Conservation (phyloP, 2,329 filamentous ascomycete species). For the Calycina herbarum region DNA sequence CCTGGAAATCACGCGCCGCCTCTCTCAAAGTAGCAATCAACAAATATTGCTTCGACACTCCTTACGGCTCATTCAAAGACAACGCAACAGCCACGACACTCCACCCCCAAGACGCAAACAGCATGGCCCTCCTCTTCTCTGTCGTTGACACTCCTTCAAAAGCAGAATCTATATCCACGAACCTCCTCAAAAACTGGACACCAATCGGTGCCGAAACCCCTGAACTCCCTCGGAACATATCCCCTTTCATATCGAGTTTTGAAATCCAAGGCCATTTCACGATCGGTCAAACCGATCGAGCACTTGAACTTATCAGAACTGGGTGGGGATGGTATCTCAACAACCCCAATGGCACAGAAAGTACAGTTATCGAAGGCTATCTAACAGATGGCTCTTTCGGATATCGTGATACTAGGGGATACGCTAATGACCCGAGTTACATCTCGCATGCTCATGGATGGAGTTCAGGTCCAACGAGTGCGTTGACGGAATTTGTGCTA, state of each 20-base stretch:
- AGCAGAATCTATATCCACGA: slow-evolving; percentile 39
- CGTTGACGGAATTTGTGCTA: slow-evolving; percentile 45
- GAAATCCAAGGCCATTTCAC: slow-evolving; percentile 58
- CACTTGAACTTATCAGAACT: slow-evolving; percentile 55
- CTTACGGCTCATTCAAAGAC: slow-evolving; percentile 32
- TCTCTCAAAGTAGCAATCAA: slow-evolving; percentile 28
- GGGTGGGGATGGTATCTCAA: slow-evolving; percentile 63
- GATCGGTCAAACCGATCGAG: slow-evolving; percentile 45
- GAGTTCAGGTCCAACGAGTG: slow-evolving; percentile 48
- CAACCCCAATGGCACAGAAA: slow-evolving; percentile 56
- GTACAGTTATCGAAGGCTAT: slow-evolving; percentile 61
- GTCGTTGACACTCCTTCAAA: slow-evolving; percentile 20
- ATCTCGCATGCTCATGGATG: slow-evolving; percentile 51
- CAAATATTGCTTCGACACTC: slow-evolving; percentile 24
- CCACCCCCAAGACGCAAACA: slow-evolving; percentile 61
- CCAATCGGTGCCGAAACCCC: slow-evolving; percentile 55
- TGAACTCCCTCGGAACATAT: slow-evolving; percentile 58
- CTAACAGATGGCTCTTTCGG: slow-evolving; percentile 55
- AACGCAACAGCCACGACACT: slow-evolving; percentile 53
- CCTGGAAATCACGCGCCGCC: slow-evolving; percentile 24
- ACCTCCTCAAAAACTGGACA: slow-evolving; percentile 49
- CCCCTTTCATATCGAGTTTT: slow-evolving; percentile 58
- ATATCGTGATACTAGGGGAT: slow-evolving; percentile 54
- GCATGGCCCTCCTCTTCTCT: slow-evolving; percentile 47
- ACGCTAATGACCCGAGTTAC: slow-evolving; percentile 44